A percentile compares a stretch with the other conserved stretches of the same genome.
Conservation (phyloP, 140 eudicot genomes). For the Bidens hawaiensis region DNA sequence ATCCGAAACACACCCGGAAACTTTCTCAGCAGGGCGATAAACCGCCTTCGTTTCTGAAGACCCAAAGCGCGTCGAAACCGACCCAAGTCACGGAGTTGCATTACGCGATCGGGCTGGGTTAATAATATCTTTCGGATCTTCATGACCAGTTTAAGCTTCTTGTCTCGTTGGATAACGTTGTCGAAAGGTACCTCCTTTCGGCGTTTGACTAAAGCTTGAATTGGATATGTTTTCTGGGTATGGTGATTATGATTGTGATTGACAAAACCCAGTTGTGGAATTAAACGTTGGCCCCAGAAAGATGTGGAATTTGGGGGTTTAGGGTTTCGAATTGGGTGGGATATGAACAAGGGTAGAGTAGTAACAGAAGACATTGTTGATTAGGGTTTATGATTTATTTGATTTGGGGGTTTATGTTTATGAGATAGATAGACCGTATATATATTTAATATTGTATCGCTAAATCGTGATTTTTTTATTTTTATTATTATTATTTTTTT, state of each 20-base stretch:
- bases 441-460: no score
- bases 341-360: conserved; percentile 51
- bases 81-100: conserved; percentile 82
- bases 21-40: conserved; percentile 66
- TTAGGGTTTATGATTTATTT: not conserved
- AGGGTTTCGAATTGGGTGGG: conserved; percentile 35
- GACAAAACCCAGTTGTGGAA: conserved; percentile 31
- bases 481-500: no score
- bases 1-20: conserved; percentile 90
- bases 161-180: conserved; percentile 87
- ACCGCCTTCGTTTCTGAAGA: conserved; percentile 58
- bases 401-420: conserved; percentile 20
- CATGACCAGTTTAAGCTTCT: conserved; percentile 78
- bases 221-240: conserved; percentile 22
- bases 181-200: conserved; percentile 92
- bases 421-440: conserved; percentile 5
- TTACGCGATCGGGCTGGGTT: conserved; percentile 68
- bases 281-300: no score
- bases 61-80: no score
- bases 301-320: not conserved
- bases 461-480: no score
- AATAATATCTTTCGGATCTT: conserved; percentile 70
- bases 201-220: conserved; percentile 76
- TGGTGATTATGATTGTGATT: not conserved
- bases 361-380: conserved; percentile 33